These are phyloP conservation scores for Daldinia childiae DNA, from an alignment of 495 filamentous ascomycete species.

Conservation along the genomic window DNA sequence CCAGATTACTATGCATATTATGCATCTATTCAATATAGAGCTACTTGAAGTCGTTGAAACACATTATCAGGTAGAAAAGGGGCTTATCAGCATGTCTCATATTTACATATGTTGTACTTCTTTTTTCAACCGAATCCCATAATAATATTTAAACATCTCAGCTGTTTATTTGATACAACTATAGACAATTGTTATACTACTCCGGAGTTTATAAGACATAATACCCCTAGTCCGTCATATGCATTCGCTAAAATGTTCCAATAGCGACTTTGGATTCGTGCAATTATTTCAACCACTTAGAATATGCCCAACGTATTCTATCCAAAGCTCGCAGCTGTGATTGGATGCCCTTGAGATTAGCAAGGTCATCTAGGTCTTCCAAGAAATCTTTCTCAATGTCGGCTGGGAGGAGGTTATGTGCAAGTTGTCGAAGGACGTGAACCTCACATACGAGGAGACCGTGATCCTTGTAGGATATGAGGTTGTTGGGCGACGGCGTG, in stretches of 20 bases:
- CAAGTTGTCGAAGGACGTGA: slow-evolving; percentile 75
- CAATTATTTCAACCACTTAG: slow-evolving; percentile 68
- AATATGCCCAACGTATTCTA: slow-evolving; percentile 87
- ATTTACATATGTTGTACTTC: slow-evolving; percentile 19
- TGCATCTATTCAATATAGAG: background rate
- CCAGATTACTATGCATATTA: slow-evolving; percentile 8
- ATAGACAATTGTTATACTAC: background rate
- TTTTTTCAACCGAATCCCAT: slow-evolving; percentile 19
- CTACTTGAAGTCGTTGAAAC: too few species aligned
- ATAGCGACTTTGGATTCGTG: background rate
- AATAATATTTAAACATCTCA: background rate
- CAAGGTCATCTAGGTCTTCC: slow-evolving; percentile 84
- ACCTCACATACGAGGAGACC: slow-evolving; percentile 90
- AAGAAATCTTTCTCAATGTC: slow-evolving; percentile 81
- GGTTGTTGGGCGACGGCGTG: slow-evolving; percentile 67
- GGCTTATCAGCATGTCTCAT: slow-evolving; percentile 11
- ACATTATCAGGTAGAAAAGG: background rate
- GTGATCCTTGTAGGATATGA: slow-evolving; percentile 87
- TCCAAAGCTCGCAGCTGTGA: slow-evolving; percentile 79
- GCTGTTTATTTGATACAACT: background rate
- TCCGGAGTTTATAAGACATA: slow-evolving; percentile 1
- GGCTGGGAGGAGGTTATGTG: slow-evolving; percentile 69
- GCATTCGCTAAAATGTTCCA: slow-evolving; percentile 5
- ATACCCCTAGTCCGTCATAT: background rate
- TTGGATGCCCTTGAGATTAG: slow-evolving; percentile 78